Base-by-base conservation (phyloP, 441 rosid species). In the Euphorbia celastroides region DNA sequence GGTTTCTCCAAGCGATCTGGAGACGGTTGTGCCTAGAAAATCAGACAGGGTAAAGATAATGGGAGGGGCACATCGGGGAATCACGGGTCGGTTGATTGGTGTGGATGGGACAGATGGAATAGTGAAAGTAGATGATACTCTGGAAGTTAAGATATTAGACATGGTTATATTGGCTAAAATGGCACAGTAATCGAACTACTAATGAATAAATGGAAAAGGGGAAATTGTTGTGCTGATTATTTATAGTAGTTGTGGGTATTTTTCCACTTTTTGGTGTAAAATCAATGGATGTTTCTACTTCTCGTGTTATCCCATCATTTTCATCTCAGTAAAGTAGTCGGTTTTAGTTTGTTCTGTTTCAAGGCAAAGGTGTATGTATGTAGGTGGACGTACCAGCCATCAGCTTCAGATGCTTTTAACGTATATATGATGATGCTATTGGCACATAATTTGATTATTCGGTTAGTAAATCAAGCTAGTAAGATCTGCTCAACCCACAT, bases 41-140 rank as follows among this genome's bases (percentile, higher is more conserved):
- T 75, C 82, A 0, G 97, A 94, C 69, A 87, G 82, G 80, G 84
- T 94, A 63, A 94, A 86, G 82, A 92, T 94, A 23, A 86, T 88
- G 80, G 93, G 96, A 1, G 97, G 99, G 5, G 76, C 81, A 3
- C 83, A 75, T 36, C 99, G 97, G 0, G 99, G 97, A 32, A 77
- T 83, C 28, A 88, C 85, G 0, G 99, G 97, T 69, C 91, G 88
- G 80, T 80, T 91, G 65, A 91, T 94, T 9, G 99, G 99, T 66
- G 96, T 94, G 19, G 99, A 91, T 58, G 99, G 93, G 5, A 81
- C 92, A 0, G 99, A 94, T 56, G 96, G 97, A 50, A 94, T 92
- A 61, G 96, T 92, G 42, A 91, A 85, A 80, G 75, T 91, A 44
- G 96, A 92, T 66, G 97, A 86, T 62, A 89, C 85, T 51, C 88